These are phyloP conservation scores for Globisporangium radiosum DNA, from an alignment of 352 stramenopile genomes.

Conservation along the genomic window DNA sequence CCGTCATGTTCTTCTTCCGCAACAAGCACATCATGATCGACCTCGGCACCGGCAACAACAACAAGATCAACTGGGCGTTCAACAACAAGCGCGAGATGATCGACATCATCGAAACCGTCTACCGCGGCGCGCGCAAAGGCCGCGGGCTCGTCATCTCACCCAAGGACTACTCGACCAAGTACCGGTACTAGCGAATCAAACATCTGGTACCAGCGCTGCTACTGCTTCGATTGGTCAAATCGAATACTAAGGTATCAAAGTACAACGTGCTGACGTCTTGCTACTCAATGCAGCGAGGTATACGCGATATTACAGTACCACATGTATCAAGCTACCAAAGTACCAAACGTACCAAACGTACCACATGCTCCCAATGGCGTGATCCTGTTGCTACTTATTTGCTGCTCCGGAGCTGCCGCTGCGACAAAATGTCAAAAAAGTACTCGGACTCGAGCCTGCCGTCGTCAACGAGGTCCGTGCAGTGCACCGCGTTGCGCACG, in stretches of 20 bases:
- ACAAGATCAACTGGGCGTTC: conserved; percentile 99
- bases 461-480: conserved; percentile 90
- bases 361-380: not conserved
- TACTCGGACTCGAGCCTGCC: conserved; percentile 88
- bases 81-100: conserved; percentile 98
- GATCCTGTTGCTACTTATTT: conserved; percentile 1
- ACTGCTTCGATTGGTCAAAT: no score
- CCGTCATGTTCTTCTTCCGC: conserved; percentile 99
- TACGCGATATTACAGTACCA: not conserved
- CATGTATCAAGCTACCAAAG: no score
- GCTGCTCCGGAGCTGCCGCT: conserved; percentile 26
- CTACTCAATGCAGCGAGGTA: no score
- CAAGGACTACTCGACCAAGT: conserved; percentile 99
- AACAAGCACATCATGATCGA: conserved; percentile 99
- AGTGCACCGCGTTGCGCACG: conserved; percentile 90
- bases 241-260: no score
- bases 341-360: no score
- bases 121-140: conserved; percentile 95
- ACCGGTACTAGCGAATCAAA: conserved; percentile 86
- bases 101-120: conserved; percentile 99
- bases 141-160: conserved; percentile 96
- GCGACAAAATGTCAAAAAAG: conserved; percentile 92
- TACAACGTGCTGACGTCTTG: not conserved
- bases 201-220: no score
- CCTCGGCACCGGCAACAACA: conserved; percentile 99